phyloP scores from a whole-genome alignment of 2,329 filamentous ascomycete genomes.

The Pseudogymnoascus sp. region DNA sequence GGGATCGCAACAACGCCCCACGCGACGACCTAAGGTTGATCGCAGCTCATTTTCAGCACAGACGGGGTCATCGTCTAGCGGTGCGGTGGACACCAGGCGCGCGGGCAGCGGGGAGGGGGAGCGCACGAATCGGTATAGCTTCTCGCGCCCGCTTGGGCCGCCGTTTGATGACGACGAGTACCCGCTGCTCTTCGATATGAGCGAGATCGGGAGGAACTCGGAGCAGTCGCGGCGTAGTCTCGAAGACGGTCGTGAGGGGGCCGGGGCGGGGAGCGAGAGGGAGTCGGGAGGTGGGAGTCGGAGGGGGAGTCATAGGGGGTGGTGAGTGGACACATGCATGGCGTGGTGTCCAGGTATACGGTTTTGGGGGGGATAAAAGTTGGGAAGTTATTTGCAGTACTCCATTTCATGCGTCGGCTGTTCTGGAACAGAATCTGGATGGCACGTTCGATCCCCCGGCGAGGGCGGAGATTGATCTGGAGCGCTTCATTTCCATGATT shows the following conservation, averaged over 20 bases:
- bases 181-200: conserved; percentile 63
- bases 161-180: conserved; percentile 47
- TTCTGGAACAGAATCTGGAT: background rate
- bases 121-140: conserved; percentile 33
- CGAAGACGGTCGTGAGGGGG: conserved; percentile 38
- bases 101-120: conserved; percentile 29
- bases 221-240: conserved; percentile 43
- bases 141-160: conserved; percentile 32
- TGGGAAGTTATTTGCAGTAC: background rate
- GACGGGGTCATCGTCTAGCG: conserved; percentile 28
- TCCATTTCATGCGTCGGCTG: background rate
- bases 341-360: too few species aligned
- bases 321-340: conserved; percentile 17
- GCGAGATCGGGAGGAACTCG: conserved; percentile 50
- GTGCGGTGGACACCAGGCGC: conserved; percentile 20
- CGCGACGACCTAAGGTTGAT: conserved; percentile 22
- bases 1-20: background rate
- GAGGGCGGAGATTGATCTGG: background rate
- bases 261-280: conserved; percentile 17
- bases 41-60: conserved; percentile 13
- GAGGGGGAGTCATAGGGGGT: conserved; percentile 24
- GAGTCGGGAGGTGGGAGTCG: conserved; percentile 25
- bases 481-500: background rate
- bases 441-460: background rate
- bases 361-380: background rate